Percentiles rank a stretch among this genome's conserved stretches.
Evolutionary conservation across 2,329 filamentous ascomycete species (phyloP).

Genomic region (Cordyceps pruinosa): DNA sequence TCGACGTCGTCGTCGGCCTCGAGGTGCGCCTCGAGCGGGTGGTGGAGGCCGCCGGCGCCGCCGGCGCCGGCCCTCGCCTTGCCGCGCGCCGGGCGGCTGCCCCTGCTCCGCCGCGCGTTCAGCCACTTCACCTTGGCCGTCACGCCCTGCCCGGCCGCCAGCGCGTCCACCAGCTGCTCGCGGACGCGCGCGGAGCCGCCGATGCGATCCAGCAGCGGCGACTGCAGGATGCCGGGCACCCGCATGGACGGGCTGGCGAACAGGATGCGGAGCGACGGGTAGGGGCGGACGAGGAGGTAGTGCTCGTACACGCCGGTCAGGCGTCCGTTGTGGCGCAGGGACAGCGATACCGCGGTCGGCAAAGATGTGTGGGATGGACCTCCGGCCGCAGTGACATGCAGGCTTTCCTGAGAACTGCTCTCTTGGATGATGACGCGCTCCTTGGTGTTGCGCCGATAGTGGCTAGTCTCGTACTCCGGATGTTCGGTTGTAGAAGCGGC

Average conservation of each 20-base stretch:
- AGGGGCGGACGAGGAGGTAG: slow-evolving; percentile 59
- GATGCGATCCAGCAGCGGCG: slow-evolving; percentile 47
- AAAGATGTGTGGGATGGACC: background rate
- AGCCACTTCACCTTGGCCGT: slow-evolving; percentile 72
- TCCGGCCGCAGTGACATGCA: slow-evolving; percentile 25
- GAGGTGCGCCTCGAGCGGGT: slow-evolving; percentile 15
- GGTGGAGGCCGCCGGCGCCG: background rate
- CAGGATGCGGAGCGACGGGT: slow-evolving; percentile 58
- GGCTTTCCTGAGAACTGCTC: slow-evolving; percentile 9
- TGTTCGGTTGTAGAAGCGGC: background rate
- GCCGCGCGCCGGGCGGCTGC: background rate
- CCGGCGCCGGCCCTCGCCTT: background rate
- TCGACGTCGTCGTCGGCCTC: slow-evolving; percentile 13
- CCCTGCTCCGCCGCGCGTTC: slow-evolving; percentile 11
- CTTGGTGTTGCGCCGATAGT: slow-evolving; percentile 7
- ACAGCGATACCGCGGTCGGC: background rate
- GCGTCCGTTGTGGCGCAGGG: slow-evolving; percentile 18
- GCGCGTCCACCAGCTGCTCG: slow-evolving; percentile 47
- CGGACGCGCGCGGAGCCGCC: slow-evolving; percentile 42
- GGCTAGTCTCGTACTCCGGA: background rate
- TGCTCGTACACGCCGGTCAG: slow-evolving; percentile 38
- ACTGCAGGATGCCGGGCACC: slow-evolving; percentile 60
- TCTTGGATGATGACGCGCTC: slow-evolving; percentile 16
- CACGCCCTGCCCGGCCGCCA: slow-evolving; percentile 61
- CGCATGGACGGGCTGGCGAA: slow-evolving; percentile 63